These are phyloP conservation scores for Boletus rubescentipes DNA, from an alignment of 768 basidiomycete genomes.

Conservation along the genomic window DNA sequence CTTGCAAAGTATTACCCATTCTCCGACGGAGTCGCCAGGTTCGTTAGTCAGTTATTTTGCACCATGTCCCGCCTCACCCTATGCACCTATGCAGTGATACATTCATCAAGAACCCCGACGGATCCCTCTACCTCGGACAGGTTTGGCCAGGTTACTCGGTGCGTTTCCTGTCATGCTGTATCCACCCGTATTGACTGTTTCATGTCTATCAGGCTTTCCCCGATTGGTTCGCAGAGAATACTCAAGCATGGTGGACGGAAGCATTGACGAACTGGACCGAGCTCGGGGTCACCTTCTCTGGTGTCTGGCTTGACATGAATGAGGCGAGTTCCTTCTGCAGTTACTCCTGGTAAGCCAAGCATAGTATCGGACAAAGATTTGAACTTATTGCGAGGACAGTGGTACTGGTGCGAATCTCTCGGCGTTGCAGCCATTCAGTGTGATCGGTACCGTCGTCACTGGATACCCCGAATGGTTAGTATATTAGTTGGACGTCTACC, in stretches of 20 bases:
- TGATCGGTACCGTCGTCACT: constrained; percentile 48
- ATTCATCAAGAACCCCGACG: constrained; percentile 76
- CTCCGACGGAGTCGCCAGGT: constrained; percentile 59
- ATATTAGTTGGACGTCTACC: background rate
- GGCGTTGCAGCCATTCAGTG: constrained; percentile 55
- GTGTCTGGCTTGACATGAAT: constrained; percentile 73
- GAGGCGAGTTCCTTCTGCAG: constrained; percentile 65
- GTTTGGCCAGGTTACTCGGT: constrained; percentile 81
- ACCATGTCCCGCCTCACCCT: background rate
- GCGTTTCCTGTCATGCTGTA: constrained; percentile 6
- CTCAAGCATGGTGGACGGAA: constrained; percentile 60
- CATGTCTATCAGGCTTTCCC: constrained; percentile 47
- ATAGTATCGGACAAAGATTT: background rate
- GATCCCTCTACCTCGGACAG: constrained; percentile 67
- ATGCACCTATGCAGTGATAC: constrained; percentile 47
- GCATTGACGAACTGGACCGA: constrained; percentile 54
- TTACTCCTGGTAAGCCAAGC: constrained; percentile 48
- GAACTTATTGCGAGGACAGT: constrained; percentile 9
- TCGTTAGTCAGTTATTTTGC: constrained; percentile 15
- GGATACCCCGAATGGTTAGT: constrained; percentile 70
- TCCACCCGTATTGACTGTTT: background rate
- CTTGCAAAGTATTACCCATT: constrained; percentile 64
- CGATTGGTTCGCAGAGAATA: constrained; percentile 58
- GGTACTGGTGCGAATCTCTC: constrained; percentile 57
- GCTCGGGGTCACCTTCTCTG: constrained; percentile 55